Conservation (phyloP, 2,329 filamentous ascomycete species). For the Geoglossum cookeanum region DNA sequence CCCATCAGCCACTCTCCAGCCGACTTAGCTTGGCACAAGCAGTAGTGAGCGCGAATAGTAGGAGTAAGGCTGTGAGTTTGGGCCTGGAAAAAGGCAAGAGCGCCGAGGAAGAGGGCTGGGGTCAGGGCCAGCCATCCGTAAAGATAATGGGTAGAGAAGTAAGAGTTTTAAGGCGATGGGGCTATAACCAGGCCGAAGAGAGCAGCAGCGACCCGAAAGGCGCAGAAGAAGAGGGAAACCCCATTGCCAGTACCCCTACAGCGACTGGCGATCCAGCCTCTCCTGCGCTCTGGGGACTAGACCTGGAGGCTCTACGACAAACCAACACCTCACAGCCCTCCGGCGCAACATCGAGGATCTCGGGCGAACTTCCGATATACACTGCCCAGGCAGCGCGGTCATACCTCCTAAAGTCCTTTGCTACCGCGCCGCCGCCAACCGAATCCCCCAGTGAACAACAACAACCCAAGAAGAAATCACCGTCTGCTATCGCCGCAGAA, state of each 20-base stretch:
- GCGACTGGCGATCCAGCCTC: slow-evolving; percentile 2
- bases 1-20: slow-evolving; percentile 69
- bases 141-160: slow-evolving; percentile 56
- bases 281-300: slow-evolving; percentile 38
- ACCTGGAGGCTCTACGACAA: slow-evolving; percentile 29
- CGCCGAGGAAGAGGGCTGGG: slow-evolving; percentile 53
- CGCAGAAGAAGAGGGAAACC: background rate
- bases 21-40: slow-evolving; percentile 67
- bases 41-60: slow-evolving; percentile 64
- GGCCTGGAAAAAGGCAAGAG: slow-evolving; percentile 47
- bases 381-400: slow-evolving; percentile 47
- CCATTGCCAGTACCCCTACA: background rate
- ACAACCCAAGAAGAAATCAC: slow-evolving; percentile 22
- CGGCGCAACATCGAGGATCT: slow-evolving; percentile 8
- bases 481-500: slow-evolving; percentile 33
- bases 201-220: slow-evolving; percentile 7
- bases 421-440: slow-evolving; percentile 17
- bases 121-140: slow-evolving; percentile 54
- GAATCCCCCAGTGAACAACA: slow-evolving; percentile 5
- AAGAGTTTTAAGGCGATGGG: slow-evolving; percentile 56
- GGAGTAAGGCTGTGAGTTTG: slow-evolving; percentile 54
- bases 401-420: slow-evolving; percentile 33
- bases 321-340: slow-evolving; percentile 14
- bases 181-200: slow-evolving; percentile 44
- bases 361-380: slow-evolving; percentile 48